Evolutionary conservation across 257 asterid species (phyloP).

Genomic region (Solanum pinnatisectum): DNA sequence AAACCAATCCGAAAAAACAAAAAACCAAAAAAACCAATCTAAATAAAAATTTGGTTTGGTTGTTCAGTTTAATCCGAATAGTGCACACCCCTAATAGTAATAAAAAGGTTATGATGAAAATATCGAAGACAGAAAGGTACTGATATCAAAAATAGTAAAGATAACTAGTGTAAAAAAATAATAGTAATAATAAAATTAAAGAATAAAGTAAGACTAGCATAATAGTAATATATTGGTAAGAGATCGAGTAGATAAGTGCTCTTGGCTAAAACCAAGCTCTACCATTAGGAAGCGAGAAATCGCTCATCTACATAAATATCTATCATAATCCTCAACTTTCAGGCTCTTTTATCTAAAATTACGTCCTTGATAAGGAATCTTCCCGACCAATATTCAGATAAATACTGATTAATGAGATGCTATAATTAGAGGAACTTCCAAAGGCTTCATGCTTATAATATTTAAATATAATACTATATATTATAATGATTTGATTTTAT

Average conservation of each 20-base stretch:
- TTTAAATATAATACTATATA: not conserved
- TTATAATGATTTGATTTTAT: not conserved
- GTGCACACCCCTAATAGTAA: not conserved
- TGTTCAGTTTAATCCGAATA: too few relatives aligned
- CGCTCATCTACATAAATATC: not conserved
- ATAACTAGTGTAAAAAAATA: not conserved
- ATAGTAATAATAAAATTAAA: accelerated
- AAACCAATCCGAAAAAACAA: too few relatives aligned
- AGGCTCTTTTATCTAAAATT: not conserved
- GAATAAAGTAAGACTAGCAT: not conserved
- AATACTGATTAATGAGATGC: not conserved
- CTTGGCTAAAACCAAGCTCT: not conserved
- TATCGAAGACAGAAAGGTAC: not conserved
- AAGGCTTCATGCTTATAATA: not conserved
- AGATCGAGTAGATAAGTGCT: accelerated
- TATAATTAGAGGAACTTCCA: not conserved
- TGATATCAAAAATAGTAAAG: not conserved
- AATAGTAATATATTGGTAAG: not conserved
- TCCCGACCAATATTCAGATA: not conserved
- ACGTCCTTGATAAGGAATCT: not conserved
- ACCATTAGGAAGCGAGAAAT: not conserved
- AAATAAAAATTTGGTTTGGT: too few relatives aligned
- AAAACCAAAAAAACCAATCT: too few relatives aligned
- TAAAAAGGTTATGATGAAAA: not conserved
- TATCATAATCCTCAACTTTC: not conserved